A percentile compares a stretch with the other conserved stretches of the same genome.
Evolutionary conservation across 345 rosid genomes (phyloP).

Genomic region (Crucihimalaya himalaica): DNA sequence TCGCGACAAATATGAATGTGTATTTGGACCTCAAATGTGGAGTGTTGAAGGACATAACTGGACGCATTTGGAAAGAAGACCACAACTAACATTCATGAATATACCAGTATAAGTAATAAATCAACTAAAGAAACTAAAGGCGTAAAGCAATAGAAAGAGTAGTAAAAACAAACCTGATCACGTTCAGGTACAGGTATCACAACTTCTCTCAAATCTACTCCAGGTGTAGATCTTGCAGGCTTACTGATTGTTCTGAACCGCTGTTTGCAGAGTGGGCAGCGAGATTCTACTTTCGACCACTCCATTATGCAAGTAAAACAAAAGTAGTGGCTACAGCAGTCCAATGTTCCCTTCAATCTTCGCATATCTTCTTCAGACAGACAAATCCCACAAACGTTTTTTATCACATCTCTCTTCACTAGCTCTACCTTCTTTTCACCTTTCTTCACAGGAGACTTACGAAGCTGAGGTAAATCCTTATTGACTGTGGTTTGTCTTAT

Average conservation of each 20-base stretch:
- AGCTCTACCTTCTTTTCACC: constrained; percentile 82
- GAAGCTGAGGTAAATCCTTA: constrained; percentile 46
- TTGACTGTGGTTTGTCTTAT: constrained; percentile 47
- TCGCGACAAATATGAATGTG: constrained; percentile 2
- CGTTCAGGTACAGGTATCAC: constrained; percentile 78
- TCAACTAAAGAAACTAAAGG: constrained; percentile 16
- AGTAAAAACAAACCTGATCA: constrained; percentile 69
- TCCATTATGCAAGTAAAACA: constrained; percentile 96
- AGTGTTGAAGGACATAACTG: not conserved
- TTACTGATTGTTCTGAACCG: constrained; percentile 84
- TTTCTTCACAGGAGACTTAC: constrained; percentile 53
- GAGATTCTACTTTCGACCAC: constrained; percentile 98
- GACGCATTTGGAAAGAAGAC: not conserved
- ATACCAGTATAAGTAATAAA: not conserved
- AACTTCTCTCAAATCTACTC: constrained; percentile 73
- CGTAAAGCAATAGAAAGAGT: constrained; percentile 5
- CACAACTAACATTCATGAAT: constrained; percentile 9
- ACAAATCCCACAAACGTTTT: constrained; percentile 91
- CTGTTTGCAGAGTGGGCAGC: constrained; percentile 96
- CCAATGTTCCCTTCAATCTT: constrained; percentile 73
- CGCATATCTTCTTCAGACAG: constrained; percentile 89
- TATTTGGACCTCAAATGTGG: constrained; percentile 1
- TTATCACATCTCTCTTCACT: constrained; percentile 49
- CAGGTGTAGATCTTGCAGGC: constrained; percentile 73
- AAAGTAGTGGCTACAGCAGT: constrained; percentile 93